These are phyloP conservation scores for Vitis rupestris DNA, from an alignment of 164 flowering plant genomes.

Conservation along the genomic window DNA sequence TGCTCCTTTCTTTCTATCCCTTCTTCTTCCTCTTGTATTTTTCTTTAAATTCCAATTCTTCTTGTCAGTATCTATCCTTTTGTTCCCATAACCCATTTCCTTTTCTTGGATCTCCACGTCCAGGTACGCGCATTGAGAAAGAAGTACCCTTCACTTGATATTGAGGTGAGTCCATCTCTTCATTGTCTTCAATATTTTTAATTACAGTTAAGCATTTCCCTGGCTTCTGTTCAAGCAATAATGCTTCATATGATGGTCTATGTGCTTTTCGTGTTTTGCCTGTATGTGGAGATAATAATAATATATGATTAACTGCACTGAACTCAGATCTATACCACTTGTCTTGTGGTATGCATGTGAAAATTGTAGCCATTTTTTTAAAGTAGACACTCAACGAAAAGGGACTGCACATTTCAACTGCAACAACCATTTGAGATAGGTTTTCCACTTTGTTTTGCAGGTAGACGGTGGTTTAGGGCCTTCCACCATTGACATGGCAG, in stretches of 20 bases:
- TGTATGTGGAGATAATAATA: neutral
- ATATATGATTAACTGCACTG: too few relatives aligned
- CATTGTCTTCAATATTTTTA: neutral
- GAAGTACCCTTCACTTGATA: slow-evolving; percentile 93
- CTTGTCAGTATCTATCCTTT: slow-evolving; percentile 1
- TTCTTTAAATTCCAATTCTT: slow-evolving; percentile 1
- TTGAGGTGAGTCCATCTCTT: slow-evolving; percentile 56
- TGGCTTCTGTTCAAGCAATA: neutral
- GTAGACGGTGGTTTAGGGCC: slow-evolving; percentile 97
- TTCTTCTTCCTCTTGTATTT: neutral
- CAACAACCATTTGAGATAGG: neutral
- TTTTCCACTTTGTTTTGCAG: slow-evolving; percentile 33
- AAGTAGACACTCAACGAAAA: too few relatives aligned
- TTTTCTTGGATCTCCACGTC: neutral
- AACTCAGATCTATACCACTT: too few relatives aligned
- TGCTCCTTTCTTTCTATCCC: neutral
- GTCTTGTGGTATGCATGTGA: too few relatives aligned
- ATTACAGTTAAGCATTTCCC: neutral
- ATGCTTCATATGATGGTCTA: neutral
- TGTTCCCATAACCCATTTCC: neutral
- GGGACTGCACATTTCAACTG: too few relatives aligned
- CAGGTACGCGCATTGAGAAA: slow-evolving; percentile 77
- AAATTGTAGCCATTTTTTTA: too few relatives aligned
- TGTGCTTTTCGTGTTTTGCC: neutral
- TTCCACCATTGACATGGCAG: slow-evolving; percentile 75